Base-by-base conservation (phyloP, 495 filamentous ascomycete genomes). In the Choiromyces venosus region DNA sequence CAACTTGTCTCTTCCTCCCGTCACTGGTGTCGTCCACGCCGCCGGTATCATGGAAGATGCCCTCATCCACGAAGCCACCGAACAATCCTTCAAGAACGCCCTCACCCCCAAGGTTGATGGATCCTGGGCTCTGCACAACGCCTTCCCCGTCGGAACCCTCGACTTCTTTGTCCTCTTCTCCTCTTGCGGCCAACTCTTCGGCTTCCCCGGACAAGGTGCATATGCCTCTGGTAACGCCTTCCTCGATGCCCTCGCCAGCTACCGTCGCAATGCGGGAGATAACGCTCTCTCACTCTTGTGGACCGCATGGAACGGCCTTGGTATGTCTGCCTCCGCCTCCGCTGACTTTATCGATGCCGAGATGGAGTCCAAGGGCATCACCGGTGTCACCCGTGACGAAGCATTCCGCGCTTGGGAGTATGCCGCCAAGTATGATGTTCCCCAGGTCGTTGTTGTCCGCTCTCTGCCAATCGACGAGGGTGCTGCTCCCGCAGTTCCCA, bases 101-200 rank as follows among this genome's bases (percentile, higher is more conserved):
- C 85, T 86, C 33, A 81, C 83, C 67, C 85, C 87, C 38, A 90
- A 89, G 79, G 86, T 89, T 1, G 78, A 85, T 36, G 88, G 86
- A 14, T 82, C 84, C 12, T 85, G 85, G 85, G 87, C 90, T 78
- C 82, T 91, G 67, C 89, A 91, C 79, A 79, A 86, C 46, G 74
- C 80, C 3, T 83, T 91, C 35, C 36, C 76, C 16, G 75, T 78
- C n/a, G 64, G 56, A 37, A 37, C 46, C 44, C 85, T 91, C 0
- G 90, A 91, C 78, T 92, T 92, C 84, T 91, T 91, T 81, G 82
- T 91, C 36, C 84, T 85, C 46, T 85, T 91, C 42, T 89, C 88
- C 7, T 92, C 90, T 5, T 83, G 88, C 9, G 83, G 88, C 19
- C 88, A 86, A 44, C 82, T 86, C 9, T 83, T 90, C 39, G 90